A percentile compares a stretch with the other conserved stretches of the same genome.
phyloP scores from a whole-genome alignment of 345 rosid species.

The Gynandropsis gynandra region DNA sequence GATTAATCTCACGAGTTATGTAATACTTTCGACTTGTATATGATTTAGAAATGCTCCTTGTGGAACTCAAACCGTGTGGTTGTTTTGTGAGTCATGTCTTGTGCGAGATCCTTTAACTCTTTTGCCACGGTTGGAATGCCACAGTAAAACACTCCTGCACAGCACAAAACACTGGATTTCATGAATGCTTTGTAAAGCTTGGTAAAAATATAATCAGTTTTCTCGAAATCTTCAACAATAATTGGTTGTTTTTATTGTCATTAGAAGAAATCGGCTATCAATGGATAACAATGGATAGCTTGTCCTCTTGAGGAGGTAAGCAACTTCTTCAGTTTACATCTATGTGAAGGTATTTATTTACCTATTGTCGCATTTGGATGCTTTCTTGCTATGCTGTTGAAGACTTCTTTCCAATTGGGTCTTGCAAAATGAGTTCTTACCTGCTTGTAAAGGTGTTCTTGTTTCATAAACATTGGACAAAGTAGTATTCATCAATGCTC shows the following conservation, averaged over 20 bases:
- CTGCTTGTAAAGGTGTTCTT: slow-evolving; percentile 34
- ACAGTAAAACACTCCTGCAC: slow-evolving; percentile 90
- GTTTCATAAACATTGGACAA: slow-evolving; percentile 2
- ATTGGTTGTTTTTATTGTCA: not conserved
- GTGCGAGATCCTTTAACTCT: slow-evolving; percentile 68
- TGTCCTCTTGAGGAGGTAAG: slow-evolving; percentile 12
- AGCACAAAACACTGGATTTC: slow-evolving; percentile 2
- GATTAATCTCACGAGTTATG: slow-evolving; percentile 20
- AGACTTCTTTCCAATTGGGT: slow-evolving; percentile 92
- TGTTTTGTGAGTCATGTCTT: slow-evolving; percentile 64
- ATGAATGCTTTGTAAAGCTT: not conserved
- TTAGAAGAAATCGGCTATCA: not conserved
- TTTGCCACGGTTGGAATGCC: slow-evolving; percentile 83
- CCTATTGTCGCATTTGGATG: slow-evolving; percentile 83
- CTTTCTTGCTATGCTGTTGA: slow-evolving; percentile 64
- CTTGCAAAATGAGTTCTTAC: slow-evolving; percentile 95
- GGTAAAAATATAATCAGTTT: not conserved
- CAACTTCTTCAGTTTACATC: not conserved
- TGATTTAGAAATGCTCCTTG: slow-evolving; percentile 72
- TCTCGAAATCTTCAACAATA: not conserved
- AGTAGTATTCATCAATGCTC: not conserved
- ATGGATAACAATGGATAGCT: not conserved
- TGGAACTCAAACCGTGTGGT: slow-evolving; percentile 82
- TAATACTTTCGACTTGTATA: slow-evolving; percentile 15
- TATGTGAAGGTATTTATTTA: slow-evolving; percentile 23